Percentiles rank a stretch among this genome's conserved stretches.
Conservation (phyloP, 2,329 filamentous ascomycete genomes). For the Beauveria asiatica region DNA sequence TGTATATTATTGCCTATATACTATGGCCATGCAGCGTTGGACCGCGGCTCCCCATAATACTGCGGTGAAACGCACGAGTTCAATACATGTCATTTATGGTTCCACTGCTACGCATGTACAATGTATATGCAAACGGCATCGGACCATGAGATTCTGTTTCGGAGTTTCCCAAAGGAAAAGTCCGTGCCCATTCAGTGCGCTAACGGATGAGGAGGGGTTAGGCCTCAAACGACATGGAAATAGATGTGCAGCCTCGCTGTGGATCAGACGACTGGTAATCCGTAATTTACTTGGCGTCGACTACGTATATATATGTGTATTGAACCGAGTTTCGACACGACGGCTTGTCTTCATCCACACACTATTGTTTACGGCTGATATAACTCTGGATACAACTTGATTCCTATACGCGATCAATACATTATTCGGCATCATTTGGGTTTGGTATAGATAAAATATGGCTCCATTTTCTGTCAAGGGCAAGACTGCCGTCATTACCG, state of each 20-base stretch:
- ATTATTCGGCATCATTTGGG: too few relatives aligned
- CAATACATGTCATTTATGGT: neutral
- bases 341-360: neutral
- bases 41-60: neutral
- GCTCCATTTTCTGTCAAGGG: slow-evolving; percentile 18
- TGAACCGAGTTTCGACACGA: neutral
- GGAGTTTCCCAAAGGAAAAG: neutral
- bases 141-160: neutral
- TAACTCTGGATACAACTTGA: neutral
- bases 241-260: neutral
- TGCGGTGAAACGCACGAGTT: neutral
- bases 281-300: neutral
- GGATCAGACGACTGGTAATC: neutral
- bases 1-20: slow-evolving; percentile 1
- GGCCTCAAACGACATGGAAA: neutral
- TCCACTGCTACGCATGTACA: neutral
- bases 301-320: neutral
- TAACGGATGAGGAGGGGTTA: neutral
- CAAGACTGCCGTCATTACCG: slow-evolving; percentile 23
- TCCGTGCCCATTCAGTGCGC: neutral
- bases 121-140: neutral
- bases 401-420: too few relatives aligned
- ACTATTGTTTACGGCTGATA: neutral
- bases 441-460: neutral
- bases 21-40: neutral